These are phyloP conservation scores for Aureobasidium sp. DNA, from an alignment of 2,329 filamentous ascomycete genomes.

Conservation along the genomic window DNA sequence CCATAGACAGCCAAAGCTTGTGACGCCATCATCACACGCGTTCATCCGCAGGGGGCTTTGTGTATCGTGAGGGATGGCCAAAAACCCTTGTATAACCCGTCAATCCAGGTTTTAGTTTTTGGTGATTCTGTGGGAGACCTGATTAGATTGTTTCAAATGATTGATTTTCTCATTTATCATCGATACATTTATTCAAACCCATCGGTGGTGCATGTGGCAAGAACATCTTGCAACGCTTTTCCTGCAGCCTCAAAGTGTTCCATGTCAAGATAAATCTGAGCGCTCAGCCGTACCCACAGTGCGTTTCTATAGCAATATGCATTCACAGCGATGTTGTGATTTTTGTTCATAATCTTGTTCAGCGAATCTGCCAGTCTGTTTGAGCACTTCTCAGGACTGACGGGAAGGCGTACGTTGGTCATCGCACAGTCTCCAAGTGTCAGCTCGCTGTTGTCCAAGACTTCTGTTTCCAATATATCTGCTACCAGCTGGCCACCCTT, in stretches of 20 bases:
- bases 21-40: no score
- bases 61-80: no score
- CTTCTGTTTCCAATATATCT: slow-evolving; percentile 57
- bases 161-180: no score
- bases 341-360: slow-evolving; percentile 35
- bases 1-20: no score
- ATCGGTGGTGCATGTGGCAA: no score
- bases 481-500: slow-evolving; percentile 57
- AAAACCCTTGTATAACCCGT: no score
- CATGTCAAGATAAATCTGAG: slow-evolving; percentile 75
- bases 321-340: slow-evolving; percentile 67
- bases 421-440: slow-evolving; percentile 48
- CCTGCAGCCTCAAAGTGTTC: slow-evolving; percentile 69
- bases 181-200: no score
- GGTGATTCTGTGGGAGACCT: no score
- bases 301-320: slow-evolving; percentile 53
- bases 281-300: slow-evolving; percentile 68
- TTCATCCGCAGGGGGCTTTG: no score
- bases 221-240: background rate
- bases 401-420: slow-evolving; percentile 65
- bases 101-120: no score
- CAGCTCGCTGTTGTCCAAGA: slow-evolving; percentile 58
- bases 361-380: slow-evolving; percentile 36
- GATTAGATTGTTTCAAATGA: no score
- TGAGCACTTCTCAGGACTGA: slow-evolving; percentile 36